Evolutionary conservation across 1,284 basidiomycete genomes (phyloP).

Genomic region (Sphagnurus paluster): DNA sequence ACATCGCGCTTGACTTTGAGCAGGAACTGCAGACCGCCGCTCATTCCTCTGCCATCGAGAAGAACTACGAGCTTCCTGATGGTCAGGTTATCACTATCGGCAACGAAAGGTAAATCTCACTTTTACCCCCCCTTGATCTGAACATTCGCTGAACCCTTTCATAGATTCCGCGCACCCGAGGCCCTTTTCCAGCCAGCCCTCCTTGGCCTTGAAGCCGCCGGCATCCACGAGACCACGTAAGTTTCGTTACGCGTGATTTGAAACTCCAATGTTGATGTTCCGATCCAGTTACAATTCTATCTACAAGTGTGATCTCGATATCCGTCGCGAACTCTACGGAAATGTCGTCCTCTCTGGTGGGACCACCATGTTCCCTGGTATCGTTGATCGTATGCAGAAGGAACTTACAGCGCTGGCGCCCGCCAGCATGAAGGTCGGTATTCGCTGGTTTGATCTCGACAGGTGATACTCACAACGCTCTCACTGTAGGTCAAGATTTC

Average conservation of each 20-base stretch:
- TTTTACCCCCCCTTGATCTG: not conserved
- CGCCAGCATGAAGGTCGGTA: constrained; percentile 84
- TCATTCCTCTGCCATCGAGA: constrained; percentile 90
- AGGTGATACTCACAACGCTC: not conserved
- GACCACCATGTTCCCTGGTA: constrained; percentile 98
- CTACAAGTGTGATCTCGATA: constrained; percentile 79
- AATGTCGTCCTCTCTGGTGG: constrained; percentile 96
- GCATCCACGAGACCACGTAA: constrained; percentile 95
- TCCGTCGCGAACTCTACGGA: constrained; percentile 88
- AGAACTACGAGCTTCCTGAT: constrained; percentile 95
- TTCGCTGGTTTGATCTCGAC: not conserved
- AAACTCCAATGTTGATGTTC: not conserved
- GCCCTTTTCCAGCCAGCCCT: constrained; percentile 96
- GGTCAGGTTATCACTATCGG: constrained; percentile 97
- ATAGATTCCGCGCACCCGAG: constrained; percentile 93
- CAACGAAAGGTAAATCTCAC: constrained; percentile 77
- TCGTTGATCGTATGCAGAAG: constrained; percentile 97
- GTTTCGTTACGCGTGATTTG: constrained; percentile 24
- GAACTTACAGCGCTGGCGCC: constrained; percentile 90
- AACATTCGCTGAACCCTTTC: constrained; percentile 9
- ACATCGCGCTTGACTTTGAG: constrained; percentile 96
- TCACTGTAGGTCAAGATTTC: constrained; percentile 84
- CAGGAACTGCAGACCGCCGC: constrained; percentile 94
- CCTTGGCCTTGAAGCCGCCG: constrained; percentile 89
- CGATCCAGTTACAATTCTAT: constrained; percentile 80